A percentile compares a stretch with the other conserved stretches of the same genome.
Evolutionary conservation across 163 green algal species (phyloP).

Genomic region (Prototheca stagnorum): DNA sequence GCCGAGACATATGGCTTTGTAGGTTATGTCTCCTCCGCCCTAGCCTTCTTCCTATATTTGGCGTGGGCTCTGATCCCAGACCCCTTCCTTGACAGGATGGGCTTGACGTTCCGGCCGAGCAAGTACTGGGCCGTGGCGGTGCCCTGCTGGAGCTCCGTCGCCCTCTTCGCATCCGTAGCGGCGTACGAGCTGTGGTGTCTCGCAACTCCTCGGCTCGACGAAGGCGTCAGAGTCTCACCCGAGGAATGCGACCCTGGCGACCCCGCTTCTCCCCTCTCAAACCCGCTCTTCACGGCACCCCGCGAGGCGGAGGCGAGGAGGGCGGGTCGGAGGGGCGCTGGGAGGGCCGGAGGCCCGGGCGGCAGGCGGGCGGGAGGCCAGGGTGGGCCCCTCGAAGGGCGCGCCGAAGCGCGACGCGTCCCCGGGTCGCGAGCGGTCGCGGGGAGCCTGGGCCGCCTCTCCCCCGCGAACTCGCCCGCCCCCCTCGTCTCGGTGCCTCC

Average conservation of each 20-base stretch:
- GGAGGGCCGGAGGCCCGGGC: neutral
- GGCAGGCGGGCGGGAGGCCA: neutral
- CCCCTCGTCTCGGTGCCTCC: too few relatives aligned
- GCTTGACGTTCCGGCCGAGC: conserved; percentile 39
- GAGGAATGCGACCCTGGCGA: neutral
- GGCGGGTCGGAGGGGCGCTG: neutral
- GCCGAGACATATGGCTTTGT: conserved; percentile 52
- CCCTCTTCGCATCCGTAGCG: conserved; percentile 15
- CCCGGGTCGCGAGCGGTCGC: neutral
- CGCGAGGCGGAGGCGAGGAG: neutral
- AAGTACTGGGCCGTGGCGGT: conserved; percentile 40
- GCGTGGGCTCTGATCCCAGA: conserved; percentile 32
- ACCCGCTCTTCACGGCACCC: neutral
- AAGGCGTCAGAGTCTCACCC: neutral
- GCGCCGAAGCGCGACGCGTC: neutral
- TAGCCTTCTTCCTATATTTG: conserved; percentile 34
- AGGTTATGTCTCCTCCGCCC: conserved; percentile 32
- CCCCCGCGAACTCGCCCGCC: too few relatives aligned
- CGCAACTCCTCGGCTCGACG: neutral
- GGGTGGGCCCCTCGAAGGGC: neutral
- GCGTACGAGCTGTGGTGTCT: conserved; percentile 23
- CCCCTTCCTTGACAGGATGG: conserved; percentile 12
- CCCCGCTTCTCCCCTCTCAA: neutral
- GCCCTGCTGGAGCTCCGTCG: conserved; percentile 28
- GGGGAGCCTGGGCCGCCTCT: neutral